Base-by-base conservation (phyloP, 2,329 filamentous ascomycete species). In the Blastomyces percursus region DNA sequence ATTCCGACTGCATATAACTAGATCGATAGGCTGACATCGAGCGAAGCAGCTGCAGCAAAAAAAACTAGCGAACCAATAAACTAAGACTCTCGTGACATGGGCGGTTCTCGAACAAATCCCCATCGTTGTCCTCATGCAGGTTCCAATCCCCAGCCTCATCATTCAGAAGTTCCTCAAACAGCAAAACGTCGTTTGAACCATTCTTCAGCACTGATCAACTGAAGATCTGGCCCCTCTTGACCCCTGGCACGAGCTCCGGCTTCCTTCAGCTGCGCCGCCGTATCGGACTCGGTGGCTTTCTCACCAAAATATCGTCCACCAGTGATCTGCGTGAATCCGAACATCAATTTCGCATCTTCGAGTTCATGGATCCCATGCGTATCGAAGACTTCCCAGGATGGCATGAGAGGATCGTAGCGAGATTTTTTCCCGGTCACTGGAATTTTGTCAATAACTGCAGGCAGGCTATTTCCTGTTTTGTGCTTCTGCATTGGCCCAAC, bases 301-400 rank as follows among this genome's bases (percentile, higher is more conserved):
- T 30, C 19, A 19, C 57, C 57, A 59, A 59, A 59, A 59, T 59
- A 59, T 8, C 57, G 60, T 6, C 74, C 73, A 1, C 69, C 73
- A 1, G 72, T 72, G 24, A 69, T 54, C 64, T 76, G 74, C 27
- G 72, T 72, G 61, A 76, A 75, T 11, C 70, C 70, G 62, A 75
- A 76, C 67, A 76, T 73, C 54, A 69, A 66, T 64, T 75, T 75
- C 61, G 73, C 69, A 9, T 74, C 74, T 60, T 75, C 72, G n/a
- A 75, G 68, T n/a, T 69, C 66, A 12, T 65, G 65, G 1, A 70
- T 67, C 0, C 71, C 73, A 46, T 71, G 70, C 1, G 71, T 75
- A 59, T 75, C 68, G 61, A 76, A 67, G 2, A 66, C 62, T 62
- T 67, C 67, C 74, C 74, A 74, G 54, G 72, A 66, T 46, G 71